A percentile compares a stretch with the other conserved stretches of the same genome.
phyloP scores from a whole-genome alignment of 2,329 filamentous ascomycete species.

The Curvularia sp. region DNA sequence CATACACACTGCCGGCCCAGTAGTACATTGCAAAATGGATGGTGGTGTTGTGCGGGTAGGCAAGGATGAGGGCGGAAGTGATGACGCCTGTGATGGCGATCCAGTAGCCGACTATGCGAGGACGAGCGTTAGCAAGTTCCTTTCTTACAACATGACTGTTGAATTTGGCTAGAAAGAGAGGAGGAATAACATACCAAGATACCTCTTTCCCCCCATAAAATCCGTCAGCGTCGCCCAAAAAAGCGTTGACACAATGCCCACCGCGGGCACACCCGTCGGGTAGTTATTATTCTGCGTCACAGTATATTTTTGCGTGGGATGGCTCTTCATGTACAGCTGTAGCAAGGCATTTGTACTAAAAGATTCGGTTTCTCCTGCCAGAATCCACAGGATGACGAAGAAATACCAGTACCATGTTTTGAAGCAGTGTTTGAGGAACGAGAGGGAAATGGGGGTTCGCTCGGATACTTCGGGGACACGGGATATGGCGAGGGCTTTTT shows the following conservation, averaged over 20 bases:
- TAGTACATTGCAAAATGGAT: constrained; percentile 72
- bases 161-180: no score
- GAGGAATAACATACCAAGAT: constrained; percentile 54
- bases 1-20: constrained; percentile 73
- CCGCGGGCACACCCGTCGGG: constrained; percentile 60
- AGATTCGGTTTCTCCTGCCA: constrained; percentile 74
- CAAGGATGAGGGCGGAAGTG: constrained; percentile 68
- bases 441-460: constrained; percentile 55
- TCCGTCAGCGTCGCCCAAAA: constrained; percentile 75
- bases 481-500: constrained; percentile 54
- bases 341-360: constrained; percentile 70
- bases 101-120: constrained; percentile 55
- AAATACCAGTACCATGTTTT: constrained; percentile 70
- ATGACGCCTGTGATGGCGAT: constrained; percentile 69
- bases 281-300: constrained; percentile 62
- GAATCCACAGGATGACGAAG: constrained; percentile 71
- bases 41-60: constrained; percentile 58
- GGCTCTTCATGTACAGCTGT: constrained; percentile 58
- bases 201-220: constrained; percentile 67
- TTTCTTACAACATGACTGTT: no score
- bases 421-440: constrained; percentile 64
- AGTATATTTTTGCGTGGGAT: constrained; percentile 55
- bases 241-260: constrained; percentile 63
- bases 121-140: neutral
- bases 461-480: constrained; percentile 55